phyloP scores from a whole-genome alignment of 2,329 filamentous ascomycete species.

The Dactylellina leptospora region DNA sequence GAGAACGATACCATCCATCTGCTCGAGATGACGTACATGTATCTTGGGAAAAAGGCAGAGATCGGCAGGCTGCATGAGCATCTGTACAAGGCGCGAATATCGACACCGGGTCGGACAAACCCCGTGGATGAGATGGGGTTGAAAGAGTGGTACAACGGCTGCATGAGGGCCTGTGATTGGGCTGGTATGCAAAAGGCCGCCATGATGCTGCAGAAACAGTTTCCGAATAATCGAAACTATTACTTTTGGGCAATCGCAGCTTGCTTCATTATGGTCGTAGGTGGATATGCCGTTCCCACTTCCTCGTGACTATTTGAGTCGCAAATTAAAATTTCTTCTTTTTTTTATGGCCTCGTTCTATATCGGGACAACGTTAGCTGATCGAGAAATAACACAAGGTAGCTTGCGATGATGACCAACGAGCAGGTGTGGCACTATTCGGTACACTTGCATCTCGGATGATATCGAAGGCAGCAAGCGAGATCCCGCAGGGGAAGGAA shows the following conservation, averaged over 20 bases:
- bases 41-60: conserved; percentile 42
- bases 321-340: neutral
- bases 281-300: conserved; percentile 38
- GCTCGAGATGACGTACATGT: conserved; percentile 45
- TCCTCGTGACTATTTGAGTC: too few species aligned
- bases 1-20: conserved; percentile 45
- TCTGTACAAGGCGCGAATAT: conserved; percentile 43
- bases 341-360: conserved; percentile 6
- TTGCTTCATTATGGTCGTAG: conserved; percentile 56
- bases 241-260: conserved; percentile 58
- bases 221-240: conserved; percentile 56
- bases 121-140: conserved; percentile 39
- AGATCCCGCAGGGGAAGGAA: conserved; percentile 56
- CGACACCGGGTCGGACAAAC: conserved; percentile 40
- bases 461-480: conserved; percentile 58
- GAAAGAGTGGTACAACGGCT: conserved; percentile 51
- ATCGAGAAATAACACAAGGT: conserved; percentile 52
- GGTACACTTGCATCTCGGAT: conserved; percentile 58
- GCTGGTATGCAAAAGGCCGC: conserved; percentile 54
- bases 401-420: conserved; percentile 52
- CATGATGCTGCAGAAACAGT: conserved; percentile 57
- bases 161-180: conserved; percentile 52
- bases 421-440: conserved; percentile 56
- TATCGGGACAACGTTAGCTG: conserved; percentile 25
- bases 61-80: conserved; percentile 49